These are phyloP conservation scores for Phytophthora uliginosa DNA, from an alignment of 352 stramenopile species.

Conservation along the genomic window DNA sequence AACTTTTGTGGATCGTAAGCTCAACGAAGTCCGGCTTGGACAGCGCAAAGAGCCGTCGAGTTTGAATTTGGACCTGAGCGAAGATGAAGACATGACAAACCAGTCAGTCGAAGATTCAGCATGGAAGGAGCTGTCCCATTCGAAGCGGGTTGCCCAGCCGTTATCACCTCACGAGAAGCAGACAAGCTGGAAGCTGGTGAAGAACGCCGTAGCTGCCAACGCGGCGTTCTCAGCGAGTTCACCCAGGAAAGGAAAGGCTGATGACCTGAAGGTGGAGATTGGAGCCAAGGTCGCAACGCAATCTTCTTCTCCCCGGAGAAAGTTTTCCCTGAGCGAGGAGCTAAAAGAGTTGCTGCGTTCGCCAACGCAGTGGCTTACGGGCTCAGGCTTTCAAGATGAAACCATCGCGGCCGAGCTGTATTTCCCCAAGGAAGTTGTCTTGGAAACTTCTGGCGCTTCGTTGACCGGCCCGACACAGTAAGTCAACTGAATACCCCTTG, in stretches of 20 bases:
- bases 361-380: constrained; percentile 73
- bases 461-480: not conserved
- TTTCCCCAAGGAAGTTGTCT: constrained; percentile 58
- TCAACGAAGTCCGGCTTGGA: constrained; percentile 71
- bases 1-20: constrained; percentile 54
- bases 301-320: constrained; percentile 39
- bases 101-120: constrained; percentile 32
- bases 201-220: constrained; percentile 14
- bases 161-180: constrained; percentile 68
- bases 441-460: constrained; percentile 34
- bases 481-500: not conserved
- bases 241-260: constrained; percentile 8
- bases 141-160: constrained; percentile 52
- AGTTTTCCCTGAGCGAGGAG: constrained; percentile 70
- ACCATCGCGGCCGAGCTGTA: constrained; percentile 64
- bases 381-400: constrained; percentile 11
- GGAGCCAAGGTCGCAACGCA: constrained; percentile 35
- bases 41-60: constrained; percentile 63
- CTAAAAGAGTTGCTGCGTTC: constrained; percentile 71
- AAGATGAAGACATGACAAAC: constrained; percentile 30
- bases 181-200: constrained; percentile 70
- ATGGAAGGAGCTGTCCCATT: constrained; percentile 70
- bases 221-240: constrained; percentile 11
- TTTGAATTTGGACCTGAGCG: constrained; percentile 44
- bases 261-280: constrained; percentile 51